A percentile compares a stretch with the other conserved stretches of the same genome.
Conservation (phyloP, 2,329 filamentous ascomycete genomes). For the Xylaria arbuscula region DNA sequence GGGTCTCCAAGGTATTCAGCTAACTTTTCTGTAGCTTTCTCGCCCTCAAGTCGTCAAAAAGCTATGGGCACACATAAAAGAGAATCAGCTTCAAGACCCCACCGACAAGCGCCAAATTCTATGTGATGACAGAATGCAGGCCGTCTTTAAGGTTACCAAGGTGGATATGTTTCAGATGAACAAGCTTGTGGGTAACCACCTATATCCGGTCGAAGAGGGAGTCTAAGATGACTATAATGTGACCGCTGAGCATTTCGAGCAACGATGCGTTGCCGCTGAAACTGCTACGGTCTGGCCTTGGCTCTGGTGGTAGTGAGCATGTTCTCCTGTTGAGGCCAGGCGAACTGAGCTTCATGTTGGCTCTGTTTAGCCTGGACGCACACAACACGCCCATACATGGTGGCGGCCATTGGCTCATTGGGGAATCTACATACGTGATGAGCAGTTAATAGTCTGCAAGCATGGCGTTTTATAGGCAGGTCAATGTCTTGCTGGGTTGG, state of each 20-base stretch:
- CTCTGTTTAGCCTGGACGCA: conserved; percentile 10
- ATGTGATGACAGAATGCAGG: conserved; percentile 91
- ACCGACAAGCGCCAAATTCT: conserved; percentile 90
- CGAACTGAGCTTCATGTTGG: conserved; percentile 2
- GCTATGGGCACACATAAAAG: conserved; percentile 95
- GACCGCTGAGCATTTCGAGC: background rate
- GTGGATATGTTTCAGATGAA: conserved; percentile 99
- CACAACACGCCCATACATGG: background rate
- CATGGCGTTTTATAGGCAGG: conserved; percentile 39
- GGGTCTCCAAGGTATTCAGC: conserved; percentile 19
- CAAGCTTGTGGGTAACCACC: conserved; percentile 89
- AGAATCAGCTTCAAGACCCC: conserved; percentile 87
- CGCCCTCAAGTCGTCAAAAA: conserved; percentile 96
- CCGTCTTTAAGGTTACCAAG: conserved; percentile 89
- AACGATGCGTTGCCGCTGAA: background rate
- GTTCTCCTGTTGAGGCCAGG: conserved; percentile 5
- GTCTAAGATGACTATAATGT: conserved; percentile 15
- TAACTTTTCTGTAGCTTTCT: conserved; percentile 72
- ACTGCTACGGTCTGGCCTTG: background rate
- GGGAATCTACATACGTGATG: conserved; percentile 10
- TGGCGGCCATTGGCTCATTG: conserved; percentile 8
- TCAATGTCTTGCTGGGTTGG: conserved; percentile 32
- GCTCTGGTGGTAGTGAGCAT: background rate
- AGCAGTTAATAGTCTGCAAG: conserved; percentile 34
- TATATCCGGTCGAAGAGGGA: conserved; percentile 84